These are phyloP conservation scores for Lepidium aucheri DNA, from an alignment of 345 rosid species.

Conservation along the genomic window DNA sequence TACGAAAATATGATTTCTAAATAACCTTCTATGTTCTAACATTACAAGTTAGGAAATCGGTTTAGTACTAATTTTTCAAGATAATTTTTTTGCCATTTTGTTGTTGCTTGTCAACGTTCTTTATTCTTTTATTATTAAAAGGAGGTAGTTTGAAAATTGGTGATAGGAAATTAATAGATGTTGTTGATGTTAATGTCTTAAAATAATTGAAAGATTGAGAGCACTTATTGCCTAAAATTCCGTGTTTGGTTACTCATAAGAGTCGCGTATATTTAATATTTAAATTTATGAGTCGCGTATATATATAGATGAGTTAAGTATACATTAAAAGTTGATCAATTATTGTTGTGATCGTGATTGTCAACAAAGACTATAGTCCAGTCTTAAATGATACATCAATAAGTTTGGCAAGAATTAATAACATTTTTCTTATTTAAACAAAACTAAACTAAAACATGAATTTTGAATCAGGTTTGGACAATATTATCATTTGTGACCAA, in stretches of 20 bases:
- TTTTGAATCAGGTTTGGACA: not conserved
- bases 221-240: conserved; percentile 14
- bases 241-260: conserved; percentile 17
- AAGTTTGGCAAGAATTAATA: not conserved
- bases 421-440: too few species aligned
- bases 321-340: not conserved
- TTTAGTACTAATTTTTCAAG: too few species aligned
- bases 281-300: not conserved
- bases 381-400: not conserved
- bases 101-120: too few species aligned
- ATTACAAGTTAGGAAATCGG: too few species aligned
- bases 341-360: conserved; percentile 1
- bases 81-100: too few species aligned
- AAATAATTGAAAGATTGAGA: not conserved
- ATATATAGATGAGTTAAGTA: not conserved
- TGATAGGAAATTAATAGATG: conserved; percentile 6
- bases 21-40: too few species aligned
- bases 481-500: not conserved
- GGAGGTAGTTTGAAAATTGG: conserved; percentile 17
- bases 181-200: conserved; percentile 6
- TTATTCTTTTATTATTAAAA: not conserved
- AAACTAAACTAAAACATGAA: not conserved
- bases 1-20: too few species aligned
- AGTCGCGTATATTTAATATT: conserved; percentile 5
- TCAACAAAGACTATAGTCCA: not conserved